Base-by-base conservation (phyloP, 805 yeast species). In the Priceomyces haplophilus region DNA sequence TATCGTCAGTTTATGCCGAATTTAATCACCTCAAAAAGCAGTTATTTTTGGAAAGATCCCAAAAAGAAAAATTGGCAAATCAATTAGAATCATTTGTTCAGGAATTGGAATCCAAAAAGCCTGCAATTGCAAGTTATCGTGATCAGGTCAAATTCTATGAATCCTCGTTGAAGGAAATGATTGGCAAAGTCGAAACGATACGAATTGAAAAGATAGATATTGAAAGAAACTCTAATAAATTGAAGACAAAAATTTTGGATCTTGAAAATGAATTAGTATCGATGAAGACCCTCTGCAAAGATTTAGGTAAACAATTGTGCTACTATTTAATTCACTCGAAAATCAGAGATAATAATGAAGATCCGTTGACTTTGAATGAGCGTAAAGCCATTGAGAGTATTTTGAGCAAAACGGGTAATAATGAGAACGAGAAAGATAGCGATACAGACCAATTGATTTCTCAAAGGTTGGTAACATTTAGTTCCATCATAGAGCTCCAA, bases 231-330 rank as follows among this genome's bases (percentile, higher is more conserved):
- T 62, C 64, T 20, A 61, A 67, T 17, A 46, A 73, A 18, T 48
- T 61, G 44, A 55, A 65, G 45, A 40, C 62, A 16, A 52, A 63
- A 44, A 42, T 63, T 37, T 55, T 62, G 10, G 84, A 79, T 41
- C 60, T 67, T 34, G 73, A 73, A 48, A 59, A 66, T 19, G 83
- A 80, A 50, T 56, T 75, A 11, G 63, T 58, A 12, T 65, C 76
- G 4, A 59, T 85, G 48, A 72, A 75, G 35, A 77, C 75, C 43
- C 80, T 83, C 49, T 76, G 83, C 34, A 65, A 73, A 21, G 97
- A 91, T 55, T 66, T 91, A 31, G 86, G 95, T 5, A 79, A 82
- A 34, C 98, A 91, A 59, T 76, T 93, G n/a, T 88, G 86, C 51
- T 75, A 73, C 38, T 71, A 89, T 29, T 69, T 91, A 30, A 75